Conservation (phyloP, 371 early-diverging fungal species). For the Batkoa obscura region DNA sequence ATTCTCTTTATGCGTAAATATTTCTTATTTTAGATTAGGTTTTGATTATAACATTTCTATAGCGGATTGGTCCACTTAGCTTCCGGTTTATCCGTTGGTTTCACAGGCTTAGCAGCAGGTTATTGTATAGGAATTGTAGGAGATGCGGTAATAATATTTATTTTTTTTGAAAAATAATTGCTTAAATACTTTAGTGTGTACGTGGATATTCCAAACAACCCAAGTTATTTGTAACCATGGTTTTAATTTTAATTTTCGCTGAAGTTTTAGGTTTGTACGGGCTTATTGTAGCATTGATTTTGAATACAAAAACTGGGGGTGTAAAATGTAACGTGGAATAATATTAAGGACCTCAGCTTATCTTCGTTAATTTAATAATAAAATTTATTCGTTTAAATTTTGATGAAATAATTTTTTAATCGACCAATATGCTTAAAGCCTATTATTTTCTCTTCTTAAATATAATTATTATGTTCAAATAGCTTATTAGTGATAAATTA, state of each 20-base stretch:
- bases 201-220: constrained; percentile 86
- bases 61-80: constrained; percentile 77
- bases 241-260: constrained; percentile 94
- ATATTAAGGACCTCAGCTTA: too few relatives aligned
- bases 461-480: too few relatives aligned
- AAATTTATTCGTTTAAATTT: too few relatives aligned
- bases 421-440: too few relatives aligned
- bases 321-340: too few relatives aligned
- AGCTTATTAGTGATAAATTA: too few relatives aligned
- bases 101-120: constrained; percentile 86
- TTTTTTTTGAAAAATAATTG: not conserved
- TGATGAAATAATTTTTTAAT: too few relatives aligned
- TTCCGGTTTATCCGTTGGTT: constrained; percentile 84
- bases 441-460: too few relatives aligned
- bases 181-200: constrained; percentile 27
- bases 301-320: constrained; percentile 64
- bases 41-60: not conserved
- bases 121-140: constrained; percentile 95
- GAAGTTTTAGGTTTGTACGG: constrained; percentile 93
- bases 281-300: constrained; percentile 85
- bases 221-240: constrained; percentile 83
- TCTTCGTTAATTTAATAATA: too few relatives aligned
- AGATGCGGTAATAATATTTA: constrained; percentile 45
- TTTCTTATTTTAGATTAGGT: not conserved
- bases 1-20: constrained; percentile 13